Percentiles rank a stretch among this genome's conserved stretches.
Conservation (phyloP, 2,329 filamentous ascomycete genomes). For the Paramyrothecium sp. region DNA sequence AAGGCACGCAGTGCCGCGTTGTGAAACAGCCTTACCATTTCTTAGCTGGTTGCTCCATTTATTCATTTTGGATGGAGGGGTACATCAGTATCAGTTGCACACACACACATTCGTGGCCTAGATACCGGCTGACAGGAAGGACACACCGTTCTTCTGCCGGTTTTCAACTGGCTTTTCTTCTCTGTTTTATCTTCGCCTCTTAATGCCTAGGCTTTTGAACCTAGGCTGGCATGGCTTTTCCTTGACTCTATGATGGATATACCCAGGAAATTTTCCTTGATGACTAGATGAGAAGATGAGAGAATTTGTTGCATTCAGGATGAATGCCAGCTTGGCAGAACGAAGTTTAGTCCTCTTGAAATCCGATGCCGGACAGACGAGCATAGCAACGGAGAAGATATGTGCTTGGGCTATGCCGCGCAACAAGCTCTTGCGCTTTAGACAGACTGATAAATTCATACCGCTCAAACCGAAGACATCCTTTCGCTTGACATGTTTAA, state of each 20-base stretch:
- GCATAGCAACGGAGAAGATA: neutral
- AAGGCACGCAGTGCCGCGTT: neutral
- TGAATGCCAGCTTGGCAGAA: no score
- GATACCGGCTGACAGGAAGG: no score
- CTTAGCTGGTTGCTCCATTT: no score
- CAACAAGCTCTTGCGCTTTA: neutral
- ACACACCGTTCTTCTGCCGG: no score
- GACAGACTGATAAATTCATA: neutral
- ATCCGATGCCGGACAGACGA: no score
- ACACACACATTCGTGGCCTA: no score
- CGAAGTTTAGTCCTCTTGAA: no score
- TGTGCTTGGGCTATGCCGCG: neutral
- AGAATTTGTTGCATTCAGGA: neutral
- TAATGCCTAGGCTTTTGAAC: neutral
- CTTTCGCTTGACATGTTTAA: no score
- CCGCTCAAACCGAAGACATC: neutral
- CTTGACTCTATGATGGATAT: conserved; percentile 28
- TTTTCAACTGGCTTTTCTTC: neutral
- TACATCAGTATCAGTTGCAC: no score
- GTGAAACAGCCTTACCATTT: neutral
- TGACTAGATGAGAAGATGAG: conserved; percentile 13
- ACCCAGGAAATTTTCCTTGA: conserved; percentile 20
- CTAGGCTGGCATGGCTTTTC: conserved; percentile 11
- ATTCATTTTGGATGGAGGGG: no score
- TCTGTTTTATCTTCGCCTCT: neutral